These are phyloP conservation scores for Aspergillus mulundensis DNA, from an alignment of 495 filamentous ascomycete species.

Conservation along the genomic window DNA sequence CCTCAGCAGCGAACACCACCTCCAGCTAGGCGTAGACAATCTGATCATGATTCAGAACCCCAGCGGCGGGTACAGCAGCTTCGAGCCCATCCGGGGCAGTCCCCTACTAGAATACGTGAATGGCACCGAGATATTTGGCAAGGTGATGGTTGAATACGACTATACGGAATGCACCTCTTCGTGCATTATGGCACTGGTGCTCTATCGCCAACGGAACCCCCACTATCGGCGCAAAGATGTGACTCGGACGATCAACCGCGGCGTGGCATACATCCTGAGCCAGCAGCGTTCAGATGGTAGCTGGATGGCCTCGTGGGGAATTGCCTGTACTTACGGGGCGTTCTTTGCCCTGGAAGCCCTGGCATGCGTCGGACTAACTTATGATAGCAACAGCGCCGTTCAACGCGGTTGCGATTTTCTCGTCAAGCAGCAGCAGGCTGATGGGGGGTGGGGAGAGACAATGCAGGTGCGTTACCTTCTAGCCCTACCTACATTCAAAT, in stretches of 20 bases:
- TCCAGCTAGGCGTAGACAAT: slow-evolving; percentile 14
- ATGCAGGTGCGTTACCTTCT: slow-evolving; percentile 12
- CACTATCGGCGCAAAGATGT: slow-evolving; percentile 17
- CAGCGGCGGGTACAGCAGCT: slow-evolving; percentile 17
- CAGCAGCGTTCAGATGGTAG: slow-evolving; percentile 17
- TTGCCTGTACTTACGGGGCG: slow-evolving; percentile 21
- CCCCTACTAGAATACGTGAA: slow-evolving; percentile 19
- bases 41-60: slow-evolving; percentile 12
- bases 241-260: slow-evolving; percentile 6
- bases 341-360: slow-evolving; percentile 21
- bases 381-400: slow-evolving; percentile 7
- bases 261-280: slow-evolving; percentile 10
- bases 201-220: slow-evolving; percentile 10
- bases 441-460: slow-evolving; percentile 24
- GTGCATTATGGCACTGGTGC: slow-evolving; percentile 13
- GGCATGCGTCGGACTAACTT: slow-evolving; percentile 13
- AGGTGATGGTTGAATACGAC: slow-evolving; percentile 20
- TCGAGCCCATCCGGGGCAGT: slow-evolving; percentile 15
- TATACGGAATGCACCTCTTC: slow-evolving; percentile 21
- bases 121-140: slow-evolving; percentile 17
- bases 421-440: slow-evolving; percentile 15
- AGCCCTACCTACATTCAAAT: not conserved
- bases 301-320: slow-evolving; percentile 20
- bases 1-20: not conserved
- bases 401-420: slow-evolving; percentile 19